Evolutionary conservation across 345 rosid species (phyloP).

Genomic region (Populus tremula): DNA sequence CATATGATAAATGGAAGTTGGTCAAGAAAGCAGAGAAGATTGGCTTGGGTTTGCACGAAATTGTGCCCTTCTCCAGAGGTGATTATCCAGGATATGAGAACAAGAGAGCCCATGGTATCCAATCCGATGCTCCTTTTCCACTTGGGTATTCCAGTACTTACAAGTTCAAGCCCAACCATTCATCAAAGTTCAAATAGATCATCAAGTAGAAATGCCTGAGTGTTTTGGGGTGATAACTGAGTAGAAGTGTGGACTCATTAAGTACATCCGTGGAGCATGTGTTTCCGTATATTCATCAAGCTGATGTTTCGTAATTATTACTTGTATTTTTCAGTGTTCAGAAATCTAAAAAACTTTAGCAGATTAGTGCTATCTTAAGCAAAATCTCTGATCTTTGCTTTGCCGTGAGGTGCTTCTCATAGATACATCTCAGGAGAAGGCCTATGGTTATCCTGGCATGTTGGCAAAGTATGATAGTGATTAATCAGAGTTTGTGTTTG

Average conservation of each 20-base stretch:
- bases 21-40: conserved; percentile 32
- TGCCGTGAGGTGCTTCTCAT: not conserved
- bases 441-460: not conserved
- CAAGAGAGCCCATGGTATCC: conserved; percentile 35
- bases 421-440: not conserved
- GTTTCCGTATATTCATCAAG: not conserved
- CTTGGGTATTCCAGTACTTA: conserved; percentile 34
- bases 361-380: not conserved
- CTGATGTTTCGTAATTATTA: not conserved
- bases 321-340: not conserved
- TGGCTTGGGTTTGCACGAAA: conserved; percentile 19
- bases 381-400: not conserved
- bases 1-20: conserved; percentile 35
- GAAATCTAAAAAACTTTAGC: not conserved
- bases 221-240: not conserved
- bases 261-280: not conserved
- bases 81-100: conserved; percentile 32
- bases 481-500: not conserved
- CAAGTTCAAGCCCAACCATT: conserved; percentile 24
- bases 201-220: not conserved
- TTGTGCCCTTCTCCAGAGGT: conserved; percentile 21
- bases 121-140: conserved; percentile 16
- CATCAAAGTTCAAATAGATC: not conserved
- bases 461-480: not conserved
- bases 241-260: not conserved